These are phyloP conservation scores for Aureobasidium sp. DNA, from an alignment of 2,329 filamentous ascomycete species.

Conservation along the genomic window DNA sequence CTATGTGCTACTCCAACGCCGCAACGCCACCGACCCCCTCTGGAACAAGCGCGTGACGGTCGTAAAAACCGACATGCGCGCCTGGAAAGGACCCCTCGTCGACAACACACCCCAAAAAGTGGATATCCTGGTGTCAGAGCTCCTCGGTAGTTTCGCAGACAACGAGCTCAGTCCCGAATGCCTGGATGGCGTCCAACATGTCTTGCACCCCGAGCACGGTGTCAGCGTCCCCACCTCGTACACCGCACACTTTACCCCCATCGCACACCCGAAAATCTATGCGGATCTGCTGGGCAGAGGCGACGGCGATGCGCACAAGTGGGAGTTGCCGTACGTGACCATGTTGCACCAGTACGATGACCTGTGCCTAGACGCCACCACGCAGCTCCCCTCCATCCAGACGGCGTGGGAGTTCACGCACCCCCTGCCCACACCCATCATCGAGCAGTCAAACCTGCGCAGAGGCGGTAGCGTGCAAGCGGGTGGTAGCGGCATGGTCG, in stretches of 20 bases:
- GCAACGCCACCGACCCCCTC: constrained; percentile 59
- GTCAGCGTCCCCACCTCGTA: constrained; percentile 93
- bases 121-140: constrained; percentile 88
- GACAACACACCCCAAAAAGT: constrained; percentile 55
- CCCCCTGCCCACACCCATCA: constrained; percentile 53
- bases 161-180: constrained; percentile 97
- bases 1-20: constrained; percentile 80
- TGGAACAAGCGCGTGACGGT: constrained; percentile 78
- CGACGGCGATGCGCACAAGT: constrained; percentile 60
- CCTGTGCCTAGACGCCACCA: constrained; percentile 48
- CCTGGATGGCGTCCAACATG: constrained; percentile 87
- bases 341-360: constrained; percentile 86
- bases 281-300: constrained; percentile 63
- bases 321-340: constrained; percentile 90
- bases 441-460: constrained; percentile 46
- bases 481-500: constrained; percentile 63
- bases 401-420: constrained; percentile 74
- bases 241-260: constrained; percentile 86
- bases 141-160: constrained; percentile 90
- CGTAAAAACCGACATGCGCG: constrained; percentile 94
- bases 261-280: constrained; percentile 77
- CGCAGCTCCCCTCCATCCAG: constrained; percentile 46
- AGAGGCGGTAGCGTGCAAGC: constrained; percentile 55
- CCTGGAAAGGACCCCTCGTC: constrained; percentile 74
- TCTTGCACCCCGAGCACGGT: constrained; percentile 69